These are phyloP conservation scores for Penicillium decumbens DNA, from an alignment of 2,329 filamentous ascomycete genomes.

Conservation along the genomic window DNA sequence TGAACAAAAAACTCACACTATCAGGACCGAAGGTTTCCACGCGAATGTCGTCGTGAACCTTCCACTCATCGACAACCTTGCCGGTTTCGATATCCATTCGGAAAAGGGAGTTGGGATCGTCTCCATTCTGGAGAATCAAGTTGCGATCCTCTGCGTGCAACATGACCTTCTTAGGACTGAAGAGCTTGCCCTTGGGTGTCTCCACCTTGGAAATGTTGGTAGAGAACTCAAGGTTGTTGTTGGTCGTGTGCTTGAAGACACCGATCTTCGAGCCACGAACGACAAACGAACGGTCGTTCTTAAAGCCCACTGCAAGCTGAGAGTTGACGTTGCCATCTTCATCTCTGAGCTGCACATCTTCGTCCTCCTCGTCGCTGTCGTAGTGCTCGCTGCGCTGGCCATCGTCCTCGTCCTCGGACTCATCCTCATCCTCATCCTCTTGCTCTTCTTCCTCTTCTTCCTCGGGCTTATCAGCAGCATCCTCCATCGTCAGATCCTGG, in stretches of 20 bases:
- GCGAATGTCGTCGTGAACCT: constrained; percentile 91
- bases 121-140: constrained; percentile 77
- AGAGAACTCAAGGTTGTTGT: constrained; percentile 90
- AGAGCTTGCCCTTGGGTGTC: constrained; percentile 78
- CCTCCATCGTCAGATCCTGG: constrained; percentile 88
- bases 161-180: constrained; percentile 96
- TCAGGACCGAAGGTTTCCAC: constrained; percentile 90
- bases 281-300: constrained; percentile 94
- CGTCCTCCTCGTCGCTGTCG: constrained; percentile 72
- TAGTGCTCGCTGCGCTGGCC: constrained; percentile 67
- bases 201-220: constrained; percentile 96
- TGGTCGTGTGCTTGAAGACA: constrained; percentile 92
- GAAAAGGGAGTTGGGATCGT: constrained; percentile 85
- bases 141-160: constrained; percentile 84
- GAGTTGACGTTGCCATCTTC: constrained; percentile 84
- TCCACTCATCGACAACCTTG: constrained; percentile 98
- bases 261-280: constrained; percentile 97
- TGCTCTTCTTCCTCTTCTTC: constrained; percentile 47
- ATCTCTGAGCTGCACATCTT: constrained; percentile 63
- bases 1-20: constrained; percentile 50
- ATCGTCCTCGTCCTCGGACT: constrained; percentile 61
- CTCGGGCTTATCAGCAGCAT: constrained; percentile 57
- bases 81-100: constrained; percentile 98
- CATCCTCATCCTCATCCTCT: constrained; percentile 52
- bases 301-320: constrained; percentile 91